Evolutionary conservation across 768 basidiomycete genomes (phyloP), one percentile per base, ranked within the genome.

Genomic region (Russula sp.): DNA sequence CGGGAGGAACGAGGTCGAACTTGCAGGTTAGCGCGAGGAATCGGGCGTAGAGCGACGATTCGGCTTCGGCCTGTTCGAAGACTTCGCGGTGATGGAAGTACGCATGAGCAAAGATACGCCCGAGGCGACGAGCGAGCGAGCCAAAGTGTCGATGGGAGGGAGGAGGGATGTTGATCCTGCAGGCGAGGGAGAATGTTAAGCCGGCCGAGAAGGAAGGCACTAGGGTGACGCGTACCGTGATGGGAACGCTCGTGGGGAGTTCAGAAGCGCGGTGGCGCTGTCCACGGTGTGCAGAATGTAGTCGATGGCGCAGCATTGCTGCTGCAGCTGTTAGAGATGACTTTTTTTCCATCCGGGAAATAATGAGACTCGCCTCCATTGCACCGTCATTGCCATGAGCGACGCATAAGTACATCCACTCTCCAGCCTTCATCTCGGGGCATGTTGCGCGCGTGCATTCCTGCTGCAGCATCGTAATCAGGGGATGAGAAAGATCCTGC

Each of bases 361-460:
- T 20, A 37, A 49, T 2, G 13, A 20, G 39, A 70, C 82, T 51
- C 68, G 90, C 91, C 84, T 93, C 91, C 84, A 91, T 89, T 55
- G 86, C 83, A 10, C 88, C 87, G 61, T 91, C 90, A 70, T 86
- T 91, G 22, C 91, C 93, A 74, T 98, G 94, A 0, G 94, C 95
- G 44, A 95, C 94, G 68, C 96, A 98, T 6, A 98, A 77, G 75
- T 97, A 98, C 34, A 92, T 80, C 96, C 96, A 98, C 78, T 98
- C 93, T 59, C 91, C 92, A n/a, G 95, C 94, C 74, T 95, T 95
- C 96, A 99, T 99, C 75, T 96, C 88, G 1, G 94, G 92, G 78
- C 96, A 99, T 10, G 88, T 84, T 40, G 81, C 75, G 44, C 91
- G 84, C 13, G 87, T 91, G 72, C 95, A 98, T 72, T 92, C 91